These are phyloP conservation scores for Wickerhamiella azyma DNA, from an alignment of 805 yeast genomes.

Conservation along the genomic window DNA sequence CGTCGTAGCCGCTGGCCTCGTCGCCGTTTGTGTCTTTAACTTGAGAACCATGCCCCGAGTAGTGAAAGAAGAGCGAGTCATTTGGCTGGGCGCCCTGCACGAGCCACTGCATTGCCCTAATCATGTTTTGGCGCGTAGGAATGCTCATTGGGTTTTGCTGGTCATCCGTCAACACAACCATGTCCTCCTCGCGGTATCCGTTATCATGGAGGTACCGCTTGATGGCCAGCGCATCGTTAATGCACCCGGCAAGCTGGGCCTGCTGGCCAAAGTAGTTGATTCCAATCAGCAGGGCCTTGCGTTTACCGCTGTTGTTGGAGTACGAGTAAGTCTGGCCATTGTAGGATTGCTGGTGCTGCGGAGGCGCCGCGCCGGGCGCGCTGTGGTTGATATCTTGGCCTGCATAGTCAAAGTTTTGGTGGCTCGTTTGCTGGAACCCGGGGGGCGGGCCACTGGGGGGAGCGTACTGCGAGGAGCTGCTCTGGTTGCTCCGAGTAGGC, in stretches of 20 bases:
- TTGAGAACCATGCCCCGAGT: conserved; percentile 80
- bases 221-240: conserved; percentile 50
- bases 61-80: conserved; percentile 69
- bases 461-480: too few relatives aligned
- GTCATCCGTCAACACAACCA: conserved; percentile 31
- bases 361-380: conserved; percentile 21
- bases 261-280: conserved; percentile 59
- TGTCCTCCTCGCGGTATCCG: conserved; percentile 27
- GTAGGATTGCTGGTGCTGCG: conserved; percentile 25
- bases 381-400: not conserved
- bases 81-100: conserved; percentile 60
- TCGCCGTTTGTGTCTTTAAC: conserved; percentile 56
- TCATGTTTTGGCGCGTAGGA: conserved; percentile 58
- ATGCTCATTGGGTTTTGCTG: conserved; percentile 28
- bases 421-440: not conserved
- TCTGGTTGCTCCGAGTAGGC: too few relatives aligned
- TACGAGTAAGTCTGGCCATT: conserved; percentile 36
- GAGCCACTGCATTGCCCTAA: conserved; percentile 73
- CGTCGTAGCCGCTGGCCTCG: conserved; percentile 62
- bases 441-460: conserved; percentile 6
- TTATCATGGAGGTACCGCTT: conserved; percentile 30
- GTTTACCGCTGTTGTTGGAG: conserved; percentile 56
- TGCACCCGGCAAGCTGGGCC: conserved; percentile 59
- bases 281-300: conserved; percentile 67
- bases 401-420: not conserved